Percentiles rank a stretch among this genome's conserved stretches.
phyloP scores from a whole-genome alignment of 768 basidiomycete species.

The Pleurotus salmoneostramineus region DNA sequence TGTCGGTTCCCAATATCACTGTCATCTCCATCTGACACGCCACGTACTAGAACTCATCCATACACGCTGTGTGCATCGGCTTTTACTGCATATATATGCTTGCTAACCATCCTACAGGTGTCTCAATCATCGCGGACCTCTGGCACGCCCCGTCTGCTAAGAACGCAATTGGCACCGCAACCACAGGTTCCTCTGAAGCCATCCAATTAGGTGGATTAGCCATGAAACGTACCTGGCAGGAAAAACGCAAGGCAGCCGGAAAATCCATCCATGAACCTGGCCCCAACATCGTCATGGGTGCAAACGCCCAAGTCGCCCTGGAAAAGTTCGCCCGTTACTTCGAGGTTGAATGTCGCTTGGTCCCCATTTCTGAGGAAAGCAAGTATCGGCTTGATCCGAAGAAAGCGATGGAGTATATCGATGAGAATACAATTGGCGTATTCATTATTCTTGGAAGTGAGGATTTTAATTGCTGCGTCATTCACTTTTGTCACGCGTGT shows the following conservation, averaged over 20 bases:
- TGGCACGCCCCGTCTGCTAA: constrained; percentile 67
- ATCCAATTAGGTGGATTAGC: constrained; percentile 74
- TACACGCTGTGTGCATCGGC: constrained; percentile 35
- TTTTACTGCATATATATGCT: not conserved
- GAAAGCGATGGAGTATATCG: constrained; percentile 60
- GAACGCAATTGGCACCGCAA: constrained; percentile 66
- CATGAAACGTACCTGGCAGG: constrained; percentile 72
- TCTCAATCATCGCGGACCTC: constrained; percentile 53
- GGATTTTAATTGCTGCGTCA: not conserved
- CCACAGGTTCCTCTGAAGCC: constrained; percentile 70
- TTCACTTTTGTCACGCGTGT: too few relatives aligned
- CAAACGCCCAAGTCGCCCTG: constrained; percentile 70
- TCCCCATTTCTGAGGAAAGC: constrained; percentile 46
- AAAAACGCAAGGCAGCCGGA: constrained; percentile 57
- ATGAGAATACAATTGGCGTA: constrained; percentile 74
- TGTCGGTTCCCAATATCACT: not conserved
- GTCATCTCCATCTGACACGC: too few relatives aligned
- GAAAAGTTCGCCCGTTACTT: constrained; percentile 74
- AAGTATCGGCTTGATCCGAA: constrained; percentile 56
- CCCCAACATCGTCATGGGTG: constrained; percentile 63
- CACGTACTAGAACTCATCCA: constrained; percentile 56
- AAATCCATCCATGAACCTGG: constrained; percentile 78
- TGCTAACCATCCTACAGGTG: constrained; percentile 21
- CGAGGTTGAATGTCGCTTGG: constrained; percentile 60
- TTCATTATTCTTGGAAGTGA: constrained; percentile 48